These are phyloP conservation scores for Saccharomycopsis hybrid DNA, from an alignment of 1,139 yeast species.

Conservation along the genomic window DNA sequence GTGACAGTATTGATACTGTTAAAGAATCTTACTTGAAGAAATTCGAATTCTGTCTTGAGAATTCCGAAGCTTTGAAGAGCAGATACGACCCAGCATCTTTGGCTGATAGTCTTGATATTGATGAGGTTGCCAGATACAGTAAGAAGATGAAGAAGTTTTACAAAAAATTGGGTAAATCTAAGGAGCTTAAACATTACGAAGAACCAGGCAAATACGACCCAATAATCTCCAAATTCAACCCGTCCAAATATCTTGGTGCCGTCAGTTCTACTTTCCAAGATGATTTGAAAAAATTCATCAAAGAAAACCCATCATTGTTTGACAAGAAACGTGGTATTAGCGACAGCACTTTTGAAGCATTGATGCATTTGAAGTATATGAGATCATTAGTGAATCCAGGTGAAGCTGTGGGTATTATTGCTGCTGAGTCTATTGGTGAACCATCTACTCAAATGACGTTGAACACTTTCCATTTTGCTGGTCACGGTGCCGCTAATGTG, in stretches of 20 bases:
- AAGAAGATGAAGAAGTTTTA: constrained; percentile 75
- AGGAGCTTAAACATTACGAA: constrained; percentile 59
- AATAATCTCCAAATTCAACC: constrained; percentile 76
- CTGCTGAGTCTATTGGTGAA: constrained; percentile 98
- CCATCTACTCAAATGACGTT: constrained; percentile 99
- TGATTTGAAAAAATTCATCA: constrained; percentile 66
- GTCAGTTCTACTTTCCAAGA: constrained; percentile 88
- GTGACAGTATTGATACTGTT: constrained; percentile 91
- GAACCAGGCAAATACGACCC: constrained; percentile 78
- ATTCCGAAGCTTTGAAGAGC: constrained; percentile 77
- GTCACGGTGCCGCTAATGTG: constrained; percentile 99
- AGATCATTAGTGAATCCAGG: constrained; percentile 93
- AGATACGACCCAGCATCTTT: constrained; percentile 82
- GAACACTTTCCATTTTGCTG: constrained; percentile 99
- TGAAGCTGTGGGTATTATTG: constrained; percentile 97
- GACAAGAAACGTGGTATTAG: constrained; percentile 26
- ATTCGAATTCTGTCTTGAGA: constrained; percentile 88
- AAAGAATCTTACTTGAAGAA: constrained; percentile 92
- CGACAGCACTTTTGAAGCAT: constrained; percentile 86
- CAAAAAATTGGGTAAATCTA: constrained; percentile 17
- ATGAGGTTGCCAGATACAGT: constrained; percentile 68
- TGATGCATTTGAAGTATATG: constrained; percentile 98
- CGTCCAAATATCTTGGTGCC: constrained; percentile 84
- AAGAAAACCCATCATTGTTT: constrained; percentile 47
- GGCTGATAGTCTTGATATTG: constrained; percentile 73